phyloP scores from a whole-genome alignment of 2,329 filamentous ascomycete genomes.

The Aspergillus ustus region DNA sequence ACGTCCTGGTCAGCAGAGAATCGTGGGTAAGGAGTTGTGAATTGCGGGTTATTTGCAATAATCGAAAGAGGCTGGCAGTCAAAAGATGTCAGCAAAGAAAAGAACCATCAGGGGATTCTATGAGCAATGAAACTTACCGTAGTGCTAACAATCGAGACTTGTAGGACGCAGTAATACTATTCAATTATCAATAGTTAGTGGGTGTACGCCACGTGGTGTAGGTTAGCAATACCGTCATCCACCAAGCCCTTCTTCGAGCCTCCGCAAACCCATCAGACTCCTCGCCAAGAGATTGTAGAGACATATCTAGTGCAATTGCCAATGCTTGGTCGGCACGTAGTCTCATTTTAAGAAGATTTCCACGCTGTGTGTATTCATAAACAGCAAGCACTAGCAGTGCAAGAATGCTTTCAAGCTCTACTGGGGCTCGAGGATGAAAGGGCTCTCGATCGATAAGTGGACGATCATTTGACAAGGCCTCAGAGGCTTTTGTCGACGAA shows the following conservation, averaged over 20 bases:
- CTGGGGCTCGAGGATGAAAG: constrained; percentile 45
- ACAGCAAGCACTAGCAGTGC: constrained; percentile 49
- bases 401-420: constrained; percentile 48
- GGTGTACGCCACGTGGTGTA: neutral
- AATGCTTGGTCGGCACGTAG: constrained; percentile 51
- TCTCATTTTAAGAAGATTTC: constrained; percentile 52
- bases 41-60: constrained; percentile 48
- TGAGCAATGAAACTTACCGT: constrained; percentile 36
- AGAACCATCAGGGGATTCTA: neutral
- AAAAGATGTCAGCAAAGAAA: neutral
- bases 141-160: constrained; percentile 51
- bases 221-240: constrained; percentile 49
- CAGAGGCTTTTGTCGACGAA: constrained; percentile 45
- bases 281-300: constrained; percentile 42
- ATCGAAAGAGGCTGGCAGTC: constrained; percentile 47
- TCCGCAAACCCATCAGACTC: constrained; percentile 45
- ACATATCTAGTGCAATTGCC: constrained; percentile 49
- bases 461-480: constrained; percentile 41
- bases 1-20: constrained; percentile 49
- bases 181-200: neutral
- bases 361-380: constrained; percentile 52
- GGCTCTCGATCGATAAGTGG: constrained; percentile 38
- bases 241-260: constrained; percentile 51
- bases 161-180: constrained; percentile 51
- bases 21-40: constrained; percentile 47